Evolutionary conservation across 495 filamentous ascomycete genomes (phyloP).

Genomic region (Podospora didyma): DNA sequence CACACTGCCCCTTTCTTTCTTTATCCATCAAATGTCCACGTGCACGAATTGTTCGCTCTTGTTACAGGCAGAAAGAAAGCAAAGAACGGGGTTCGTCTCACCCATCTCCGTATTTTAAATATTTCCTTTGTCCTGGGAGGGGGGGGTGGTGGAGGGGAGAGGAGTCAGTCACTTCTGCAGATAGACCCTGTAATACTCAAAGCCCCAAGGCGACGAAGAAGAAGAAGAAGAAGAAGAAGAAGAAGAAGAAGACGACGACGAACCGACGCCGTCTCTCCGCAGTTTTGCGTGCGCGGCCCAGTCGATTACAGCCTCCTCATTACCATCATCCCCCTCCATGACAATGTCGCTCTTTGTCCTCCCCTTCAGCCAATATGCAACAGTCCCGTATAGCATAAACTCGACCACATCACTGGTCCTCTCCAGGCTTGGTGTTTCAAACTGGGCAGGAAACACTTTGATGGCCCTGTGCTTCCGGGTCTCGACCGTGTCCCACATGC

Average conservation of each 20-base stretch:
- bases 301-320: slow-evolving; percentile 4
- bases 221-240: no score
- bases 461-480: slow-evolving; percentile 25
- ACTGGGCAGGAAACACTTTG: slow-evolving; percentile 33
- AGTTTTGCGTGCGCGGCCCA: slow-evolving; percentile 24
- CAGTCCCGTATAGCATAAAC: slow-evolving; percentile 32
- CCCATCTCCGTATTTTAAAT: no score
- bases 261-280: slow-evolving; percentile 5
- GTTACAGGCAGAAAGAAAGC: no score
- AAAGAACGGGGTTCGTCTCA: no score
- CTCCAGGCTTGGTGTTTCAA: background rate
- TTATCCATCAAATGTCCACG: background rate
- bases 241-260: no score
- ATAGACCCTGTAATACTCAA: slow-evolving; percentile 14
- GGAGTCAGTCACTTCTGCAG: slow-evolving; percentile 11
- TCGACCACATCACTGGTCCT: slow-evolving; percentile 15
- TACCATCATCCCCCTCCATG: background rate
- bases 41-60: no score
- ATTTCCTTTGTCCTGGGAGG: no score
- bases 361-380: slow-evolving; percentile 17
- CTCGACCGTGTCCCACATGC: slow-evolving; percentile 27
- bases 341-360: background rate
- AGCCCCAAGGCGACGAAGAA: no score
- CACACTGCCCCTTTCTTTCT: background rate
- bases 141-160: no score